Percentiles rank a stretch among this genome's conserved stretches.
Conservation (phyloP, 805 yeast species). For the Ogataea pignaliae region DNA sequence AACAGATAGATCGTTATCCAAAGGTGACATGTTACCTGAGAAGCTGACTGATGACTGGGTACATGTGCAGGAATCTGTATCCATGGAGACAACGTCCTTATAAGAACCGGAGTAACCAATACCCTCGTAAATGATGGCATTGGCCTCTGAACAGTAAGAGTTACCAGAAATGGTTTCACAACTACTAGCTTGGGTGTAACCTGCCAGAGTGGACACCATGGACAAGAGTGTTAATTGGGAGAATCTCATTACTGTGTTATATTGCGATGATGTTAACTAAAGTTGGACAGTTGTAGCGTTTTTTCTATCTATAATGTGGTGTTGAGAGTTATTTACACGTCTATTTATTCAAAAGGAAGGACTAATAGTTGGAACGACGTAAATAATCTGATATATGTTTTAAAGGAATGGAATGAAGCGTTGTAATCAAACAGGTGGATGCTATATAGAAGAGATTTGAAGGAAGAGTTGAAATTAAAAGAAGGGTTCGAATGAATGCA, state of each 20-base stretch:
- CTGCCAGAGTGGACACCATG: constrained; percentile 18
- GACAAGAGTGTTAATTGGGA: constrained; percentile 18
- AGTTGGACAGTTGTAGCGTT: too few species aligned
- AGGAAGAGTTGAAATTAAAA: too few species aligned
- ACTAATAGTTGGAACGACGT: constrained; percentile 4
- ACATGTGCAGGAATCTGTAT: constrained; percentile 57
- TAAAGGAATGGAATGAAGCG: background rate
- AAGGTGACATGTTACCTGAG: constrained; percentile 71
- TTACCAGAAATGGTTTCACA: constrained; percentile 56
- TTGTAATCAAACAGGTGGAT: background rate
- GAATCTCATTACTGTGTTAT: constrained; percentile 14
- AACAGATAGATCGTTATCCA: constrained; percentile 81
- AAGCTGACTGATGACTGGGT: constrained; percentile 51
- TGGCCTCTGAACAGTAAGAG: constrained; percentile 74
- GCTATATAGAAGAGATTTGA: background rate
- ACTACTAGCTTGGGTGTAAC: constrained; percentile 18
- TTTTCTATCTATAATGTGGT: too few species aligned
- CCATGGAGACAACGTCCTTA: constrained; percentile 70
- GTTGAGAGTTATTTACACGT: background rate
- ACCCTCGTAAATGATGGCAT: constrained; percentile 49
- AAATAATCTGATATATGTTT: background rate
- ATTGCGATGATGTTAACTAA: too few species aligned
- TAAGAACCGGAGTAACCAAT: constrained; percentile 84
- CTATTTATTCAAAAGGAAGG: constrained; percentile 1
- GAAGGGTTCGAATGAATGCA: too few species aligned